Base-by-base conservation (phyloP, 257 asterid species). In the Solanum etuberosum region DNA sequence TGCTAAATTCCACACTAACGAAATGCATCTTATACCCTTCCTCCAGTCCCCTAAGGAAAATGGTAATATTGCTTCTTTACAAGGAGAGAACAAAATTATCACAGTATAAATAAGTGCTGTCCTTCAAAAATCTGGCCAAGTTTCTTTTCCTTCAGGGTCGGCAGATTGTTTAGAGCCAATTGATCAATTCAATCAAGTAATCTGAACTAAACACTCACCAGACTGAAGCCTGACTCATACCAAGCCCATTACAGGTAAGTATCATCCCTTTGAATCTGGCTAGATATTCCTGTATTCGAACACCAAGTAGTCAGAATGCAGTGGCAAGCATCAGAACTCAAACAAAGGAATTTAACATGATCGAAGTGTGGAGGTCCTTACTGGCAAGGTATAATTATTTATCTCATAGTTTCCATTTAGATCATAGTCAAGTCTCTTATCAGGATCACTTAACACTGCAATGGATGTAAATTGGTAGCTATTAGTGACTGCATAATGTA, bases 181-280 rank as follows among this genome's bases (percentile, higher is more conserved):
- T 29, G 68, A 81, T 20, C 12, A 48, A 29, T 81, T 48, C 68
- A 14, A 88, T 65, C 35, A 54, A 73, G 73, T 80, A 46, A 80
- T 46, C 42, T 46, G 85, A 80, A 31, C 21, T 11, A 83, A 42
- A 78, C 92, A 21, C 85, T 84, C 88, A 94, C 94, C 94, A 90
- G 78, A 89, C 91, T 85, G 94, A 91, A 14, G 90, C 86, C 89
- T 90, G 91, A 86, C 90, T 90, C 74, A 94, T 93, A 57, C 97
- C 97, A 86, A 94, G 97, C 83, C 96, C 96, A 85, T 94, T 94
- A 84, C 93, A 92, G 81, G 95, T 94, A 57, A 92, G 93, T 74
- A 94, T 94, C 97, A 94, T 93, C 83, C 94, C 97, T 87, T 94
- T 94, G 87, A 94, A 94, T 94, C 94, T 93, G 78, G 97, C 89